Conservation (phyloP, 306 rosid genomes). For the Cucurbita moschata region DNA sequence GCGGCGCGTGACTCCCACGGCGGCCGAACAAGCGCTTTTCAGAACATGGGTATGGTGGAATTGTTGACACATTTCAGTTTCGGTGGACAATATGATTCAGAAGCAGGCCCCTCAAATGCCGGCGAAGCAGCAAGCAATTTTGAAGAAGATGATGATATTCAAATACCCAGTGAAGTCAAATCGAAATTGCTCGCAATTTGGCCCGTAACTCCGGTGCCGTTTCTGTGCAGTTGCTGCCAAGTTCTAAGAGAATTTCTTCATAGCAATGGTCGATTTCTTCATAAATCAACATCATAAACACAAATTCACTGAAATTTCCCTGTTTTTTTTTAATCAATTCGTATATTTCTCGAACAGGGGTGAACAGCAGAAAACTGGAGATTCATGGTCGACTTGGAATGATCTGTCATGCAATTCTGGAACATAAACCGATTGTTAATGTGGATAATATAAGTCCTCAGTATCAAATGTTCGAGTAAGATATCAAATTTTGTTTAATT, state of each 20-base stretch:
- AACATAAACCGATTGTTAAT: conserved; percentile 4
- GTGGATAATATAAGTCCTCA: conserved; percentile 11
- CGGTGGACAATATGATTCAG: neutral
- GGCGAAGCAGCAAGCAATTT: neutral
- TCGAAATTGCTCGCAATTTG: conserved; percentile 9
- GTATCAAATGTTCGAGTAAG: conserved; percentile 48
- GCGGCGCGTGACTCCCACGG: neutral
- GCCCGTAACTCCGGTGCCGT: conserved; percentile 19
- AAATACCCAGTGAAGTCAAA: neutral
- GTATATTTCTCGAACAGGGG: conserved; percentile 13
- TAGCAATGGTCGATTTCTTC: conserved; percentile 10
- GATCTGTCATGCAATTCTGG: conserved; percentile 45
- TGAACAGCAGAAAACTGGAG: conserved; percentile 31
- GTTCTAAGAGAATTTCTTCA: conserved; percentile 52
- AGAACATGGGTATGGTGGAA: conserved; percentile 7
- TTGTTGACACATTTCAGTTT: neutral
- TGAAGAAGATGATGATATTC: neutral
- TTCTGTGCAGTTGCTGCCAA: conserved; percentile 45
- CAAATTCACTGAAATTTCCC: no score
- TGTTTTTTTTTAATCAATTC: no score
- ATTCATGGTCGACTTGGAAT: conserved; percentile 55
- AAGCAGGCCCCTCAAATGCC: conserved; percentile 14
- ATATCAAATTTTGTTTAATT: neutral
- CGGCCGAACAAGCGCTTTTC: neutral
- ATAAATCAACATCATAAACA: no score